Conservation (phyloP, 306 rosid species). For the Cicer yamashitae region DNA sequence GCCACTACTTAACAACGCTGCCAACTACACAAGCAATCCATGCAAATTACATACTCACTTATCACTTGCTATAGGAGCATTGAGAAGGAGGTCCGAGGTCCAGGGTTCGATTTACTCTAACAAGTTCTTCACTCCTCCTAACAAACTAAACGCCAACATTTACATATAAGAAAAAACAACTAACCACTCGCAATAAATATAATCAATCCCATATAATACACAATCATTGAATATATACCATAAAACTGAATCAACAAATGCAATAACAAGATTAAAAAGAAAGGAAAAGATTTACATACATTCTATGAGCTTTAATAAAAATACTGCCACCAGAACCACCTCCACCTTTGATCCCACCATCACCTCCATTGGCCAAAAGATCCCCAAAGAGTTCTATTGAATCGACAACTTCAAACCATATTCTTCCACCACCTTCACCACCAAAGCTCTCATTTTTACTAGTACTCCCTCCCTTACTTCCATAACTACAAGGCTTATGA, state of each 20-base stretch:
- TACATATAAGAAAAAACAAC: neutral
- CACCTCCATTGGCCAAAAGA: conserved; percentile 85
- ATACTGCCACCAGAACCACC: conserved; percentile 99
- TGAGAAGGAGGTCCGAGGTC: too few relatives aligned
- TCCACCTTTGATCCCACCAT: conserved; percentile 89
- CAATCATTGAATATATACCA: neutral
- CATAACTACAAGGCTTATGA: conserved; percentile 76
- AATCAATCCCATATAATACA: neutral
- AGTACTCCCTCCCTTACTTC: conserved; percentile 93
- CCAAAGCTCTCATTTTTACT: conserved; percentile 78
- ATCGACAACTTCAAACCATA: conserved; percentile 53
- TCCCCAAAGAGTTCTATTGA: conserved; percentile 60
- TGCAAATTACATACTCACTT: conserved; percentile 5
- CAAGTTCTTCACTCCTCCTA: too few relatives aligned
- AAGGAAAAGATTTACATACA: conserved; percentile 71
- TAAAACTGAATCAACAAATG: conserved; percentile 26
- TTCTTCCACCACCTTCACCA: conserved; percentile 95
- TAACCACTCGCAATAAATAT: neutral
- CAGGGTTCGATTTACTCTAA: too few relatives aligned
- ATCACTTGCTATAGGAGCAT: neutral
- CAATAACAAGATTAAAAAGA: conserved; percentile 40
- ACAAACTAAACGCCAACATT: too few relatives aligned
- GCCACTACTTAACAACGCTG: too few relatives aligned
- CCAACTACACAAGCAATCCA: neutral
- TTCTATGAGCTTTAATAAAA: conserved; percentile 67